Base-by-base conservation (phyloP, 208 protist species). In the Leishmania tropica region DNA sequence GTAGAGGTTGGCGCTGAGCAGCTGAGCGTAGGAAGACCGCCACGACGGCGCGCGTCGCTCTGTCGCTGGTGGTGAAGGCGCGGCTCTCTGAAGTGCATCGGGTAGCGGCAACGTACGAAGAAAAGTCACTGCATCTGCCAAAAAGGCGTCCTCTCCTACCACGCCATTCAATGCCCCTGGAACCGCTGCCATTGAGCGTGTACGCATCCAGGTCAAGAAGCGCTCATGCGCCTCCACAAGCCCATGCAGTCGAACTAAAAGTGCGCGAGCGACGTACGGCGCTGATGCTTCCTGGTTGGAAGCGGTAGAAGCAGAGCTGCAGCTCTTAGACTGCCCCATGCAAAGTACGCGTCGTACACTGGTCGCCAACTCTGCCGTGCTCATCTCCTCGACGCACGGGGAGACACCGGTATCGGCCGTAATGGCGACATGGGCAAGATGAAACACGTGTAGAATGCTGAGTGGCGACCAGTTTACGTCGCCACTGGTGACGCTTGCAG, bases 1-100 rank as follows among this genome's bases (percentile, higher is more conserved):
- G 75, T 83, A 83, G 3, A 83, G 72, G 65, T 79, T 83, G 35
- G 75, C 47, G 68, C 76, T 75, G 51, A 84, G 28, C 37, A 84
- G 31, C 53, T 72, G 81, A 11, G 81, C 72, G 35, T 79, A 75
- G 48, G 45, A 76, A 28, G 17, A 53, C 15, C 17, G 48, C 47
- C 68, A n/a, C 21, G 68, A 51, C 15, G 19, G 8, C 5, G 6
- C 68, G 21, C 42, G 42, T 35, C 68, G 42, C 68, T 42, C 37
- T 73, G 68, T 53, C 68, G 5, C 21, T 4, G 68, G 68, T 73
- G 42, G 68, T 19, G 42, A 51, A 48, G 68, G 6, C 42, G 28
- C 68, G 45, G 31, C 53, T 51, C 1, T 3, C 42, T 31, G 37
- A 31, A 51, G 68, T 5, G 13, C 17, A 76, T 37, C 31, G n/a